Conservation (phyloP, 2,329 filamentous ascomycete species). For the Cladophialophora yegresii region DNA sequence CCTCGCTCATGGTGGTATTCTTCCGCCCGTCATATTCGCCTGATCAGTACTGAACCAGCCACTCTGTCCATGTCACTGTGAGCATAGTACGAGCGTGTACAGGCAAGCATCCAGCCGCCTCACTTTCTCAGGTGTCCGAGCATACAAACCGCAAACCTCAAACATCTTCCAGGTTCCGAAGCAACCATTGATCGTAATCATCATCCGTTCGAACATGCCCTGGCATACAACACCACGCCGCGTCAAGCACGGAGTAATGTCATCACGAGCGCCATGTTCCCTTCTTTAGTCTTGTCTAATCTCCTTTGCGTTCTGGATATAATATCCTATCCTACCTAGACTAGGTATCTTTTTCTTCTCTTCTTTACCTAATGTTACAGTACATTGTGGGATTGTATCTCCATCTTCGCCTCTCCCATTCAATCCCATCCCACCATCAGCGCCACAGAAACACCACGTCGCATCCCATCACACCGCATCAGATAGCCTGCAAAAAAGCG, state of each 20-base stretch:
- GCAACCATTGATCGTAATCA: no score
- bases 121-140: background rate
- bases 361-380: no score
- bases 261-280: background rate
- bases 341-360: background rate
- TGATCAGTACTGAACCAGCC: background rate
- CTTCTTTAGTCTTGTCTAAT: background rate
- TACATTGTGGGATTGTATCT: no score
- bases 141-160: background rate
- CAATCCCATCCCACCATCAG: background rate
- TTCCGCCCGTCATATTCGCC: background rate
- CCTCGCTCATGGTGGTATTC: no score
- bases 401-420: no score
- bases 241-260: background rate
- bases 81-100: background rate
- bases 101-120: background rate
- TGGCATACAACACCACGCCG: no score
- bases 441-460: background rate
- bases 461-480: background rate
- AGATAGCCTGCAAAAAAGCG: background rate
- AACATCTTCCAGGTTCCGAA: no score
- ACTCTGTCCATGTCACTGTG: background rate
- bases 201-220: no score
- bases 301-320: background rate
- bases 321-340: background rate